phyloP scores from a whole-genome alignment of 139 green algal species.

The Picochlorum sp. region DNA sequence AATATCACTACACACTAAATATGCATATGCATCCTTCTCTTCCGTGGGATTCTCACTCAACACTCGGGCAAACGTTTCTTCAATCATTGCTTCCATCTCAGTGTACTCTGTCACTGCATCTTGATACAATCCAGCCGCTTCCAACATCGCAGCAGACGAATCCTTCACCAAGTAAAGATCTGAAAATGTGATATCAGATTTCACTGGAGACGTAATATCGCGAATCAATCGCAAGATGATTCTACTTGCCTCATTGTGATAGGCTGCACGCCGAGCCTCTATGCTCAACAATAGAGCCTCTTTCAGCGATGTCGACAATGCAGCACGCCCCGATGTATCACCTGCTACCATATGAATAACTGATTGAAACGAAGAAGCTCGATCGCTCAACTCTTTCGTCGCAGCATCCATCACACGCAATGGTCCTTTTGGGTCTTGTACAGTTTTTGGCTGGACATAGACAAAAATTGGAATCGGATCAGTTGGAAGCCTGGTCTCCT shows the following conservation, averaged over 20 bases:
- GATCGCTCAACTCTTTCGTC: slow-evolving; percentile 51
- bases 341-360: neutral
- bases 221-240: neutral
- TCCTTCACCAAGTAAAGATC: slow-evolving; percentile 83
- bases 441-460: slow-evolving; percentile 40
- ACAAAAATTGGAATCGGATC: slow-evolving; percentile 52
- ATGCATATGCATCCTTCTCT: neutral
- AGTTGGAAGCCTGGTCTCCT: slow-evolving; percentile 34
- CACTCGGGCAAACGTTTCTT: slow-evolving; percentile 38
- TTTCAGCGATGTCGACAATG: slow-evolving; percentile 25
- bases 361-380: slow-evolving; percentile 4
- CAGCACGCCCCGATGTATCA: slow-evolving; percentile 1
- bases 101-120: slow-evolving; percentile 79
- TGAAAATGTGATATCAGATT: slow-evolving; percentile 38
- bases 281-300: slow-evolving; percentile 58
- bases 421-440: slow-evolving; percentile 28
- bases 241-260: slow-evolving; percentile 58
- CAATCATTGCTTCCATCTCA: slow-evolving; percentile 75
- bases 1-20: too few relatives aligned
- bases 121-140: slow-evolving; percentile 34
- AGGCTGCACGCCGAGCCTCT: slow-evolving; percentile 61
- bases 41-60: neutral
- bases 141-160: slow-evolving; percentile 36
- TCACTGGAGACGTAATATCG: neutral
- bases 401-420: slow-evolving; percentile 51